Evolutionary conservation across 2,329 filamentous ascomycete genomes (phyloP).

Genomic region (Neofusicoccum ribis): DNA sequence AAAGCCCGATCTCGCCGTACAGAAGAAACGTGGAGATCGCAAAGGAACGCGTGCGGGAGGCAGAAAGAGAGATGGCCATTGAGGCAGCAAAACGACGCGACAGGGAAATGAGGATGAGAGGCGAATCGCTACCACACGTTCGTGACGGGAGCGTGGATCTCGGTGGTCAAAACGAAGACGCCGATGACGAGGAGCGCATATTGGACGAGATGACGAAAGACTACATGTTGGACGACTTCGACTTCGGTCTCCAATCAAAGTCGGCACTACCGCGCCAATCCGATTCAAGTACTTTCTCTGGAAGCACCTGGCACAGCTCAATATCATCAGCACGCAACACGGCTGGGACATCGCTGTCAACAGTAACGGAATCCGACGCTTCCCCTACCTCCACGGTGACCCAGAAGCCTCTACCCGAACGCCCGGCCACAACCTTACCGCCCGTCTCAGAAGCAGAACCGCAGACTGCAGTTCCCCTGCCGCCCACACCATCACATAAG

Average conservation of each 20-base stretch:
- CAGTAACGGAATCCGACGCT: slow-evolving; percentile 61
- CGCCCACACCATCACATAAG: slow-evolving; percentile 29
- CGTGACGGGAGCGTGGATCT: slow-evolving; percentile 30
- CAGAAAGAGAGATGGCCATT: slow-evolving; percentile 67
- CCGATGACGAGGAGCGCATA: slow-evolving; percentile 52
- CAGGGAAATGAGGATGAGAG: slow-evolving; percentile 44
- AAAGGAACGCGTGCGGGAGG: slow-evolving; percentile 72
- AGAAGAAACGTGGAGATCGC: slow-evolving; percentile 68
- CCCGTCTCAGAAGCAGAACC: slow-evolving; percentile 7
- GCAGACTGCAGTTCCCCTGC: slow-evolving; percentile 19
- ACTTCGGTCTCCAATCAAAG: slow-evolving; percentile 69
- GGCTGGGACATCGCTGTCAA: slow-evolving; percentile 67
- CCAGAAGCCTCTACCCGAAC: neutral
- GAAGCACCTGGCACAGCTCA: slow-evolving; percentile 77
- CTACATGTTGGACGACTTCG: slow-evolving; percentile 80
- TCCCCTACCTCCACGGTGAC: slow-evolving; percentile 25
- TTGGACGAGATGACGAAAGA: slow-evolving; percentile 86
- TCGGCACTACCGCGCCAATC: slow-evolving; percentile 74
- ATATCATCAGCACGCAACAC: slow-evolving; percentile 71
- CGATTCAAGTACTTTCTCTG: slow-evolving; percentile 75
- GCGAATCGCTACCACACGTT: slow-evolving; percentile 47
- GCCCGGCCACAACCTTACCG: neutral
- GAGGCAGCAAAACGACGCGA: slow-evolving; percentile 63
- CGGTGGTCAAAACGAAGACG: slow-evolving; percentile 35
- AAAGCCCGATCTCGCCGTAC: slow-evolving; percentile 32